Conservation (phyloP, 2,329 filamentous ascomycete genomes). For the Penicillium sp. region DNA sequence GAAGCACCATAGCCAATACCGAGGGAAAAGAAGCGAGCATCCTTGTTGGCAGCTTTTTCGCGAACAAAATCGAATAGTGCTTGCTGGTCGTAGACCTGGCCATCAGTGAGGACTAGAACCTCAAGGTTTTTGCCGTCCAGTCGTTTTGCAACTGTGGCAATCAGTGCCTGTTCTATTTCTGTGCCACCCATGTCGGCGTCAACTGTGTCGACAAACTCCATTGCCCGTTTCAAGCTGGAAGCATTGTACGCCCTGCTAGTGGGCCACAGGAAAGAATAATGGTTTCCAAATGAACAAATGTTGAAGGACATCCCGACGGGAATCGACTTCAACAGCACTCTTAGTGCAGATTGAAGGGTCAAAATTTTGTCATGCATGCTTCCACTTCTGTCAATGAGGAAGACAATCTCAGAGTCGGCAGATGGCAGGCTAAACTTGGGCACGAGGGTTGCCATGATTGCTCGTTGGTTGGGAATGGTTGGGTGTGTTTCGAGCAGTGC, state of each 20-base stretch:
- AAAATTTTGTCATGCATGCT: constrained; percentile 56
- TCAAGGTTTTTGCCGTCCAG: constrained; percentile 52
- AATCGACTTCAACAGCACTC: constrained; percentile 62
- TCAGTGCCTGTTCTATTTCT: constrained; percentile 52
- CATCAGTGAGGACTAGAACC: constrained; percentile 60
- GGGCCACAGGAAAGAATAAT: constrained; percentile 51
- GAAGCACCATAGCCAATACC: constrained; percentile 60
- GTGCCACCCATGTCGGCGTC: constrained; percentile 56
- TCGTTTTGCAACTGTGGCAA: constrained; percentile 50
- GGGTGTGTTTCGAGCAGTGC: constrained; percentile 69
- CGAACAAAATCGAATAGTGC: constrained; percentile 53
- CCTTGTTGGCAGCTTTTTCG: constrained; percentile 41
- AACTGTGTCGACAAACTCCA: constrained; percentile 47
- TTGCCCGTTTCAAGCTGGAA: constrained; percentile 47
- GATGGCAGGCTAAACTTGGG: constrained; percentile 67
- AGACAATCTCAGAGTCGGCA: constrained; percentile 65
- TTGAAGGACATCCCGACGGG: constrained; percentile 59
- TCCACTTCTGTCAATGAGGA: constrained; percentile 71
- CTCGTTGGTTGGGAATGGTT: constrained; percentile 61
- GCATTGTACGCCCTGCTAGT: constrained; percentile 51
- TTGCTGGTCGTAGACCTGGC: constrained; percentile 55
- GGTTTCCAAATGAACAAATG: constrained; percentile 59
- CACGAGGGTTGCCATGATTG: constrained; percentile 71
- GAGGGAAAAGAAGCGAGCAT: constrained; percentile 57
- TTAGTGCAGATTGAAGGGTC: constrained; percentile 53